Evolutionary conservation across 352 stramenopile genomes (phyloP), one percentile per base, ranked within the genome.

Genomic region (Globisporangium cylindrosporum): DNA sequence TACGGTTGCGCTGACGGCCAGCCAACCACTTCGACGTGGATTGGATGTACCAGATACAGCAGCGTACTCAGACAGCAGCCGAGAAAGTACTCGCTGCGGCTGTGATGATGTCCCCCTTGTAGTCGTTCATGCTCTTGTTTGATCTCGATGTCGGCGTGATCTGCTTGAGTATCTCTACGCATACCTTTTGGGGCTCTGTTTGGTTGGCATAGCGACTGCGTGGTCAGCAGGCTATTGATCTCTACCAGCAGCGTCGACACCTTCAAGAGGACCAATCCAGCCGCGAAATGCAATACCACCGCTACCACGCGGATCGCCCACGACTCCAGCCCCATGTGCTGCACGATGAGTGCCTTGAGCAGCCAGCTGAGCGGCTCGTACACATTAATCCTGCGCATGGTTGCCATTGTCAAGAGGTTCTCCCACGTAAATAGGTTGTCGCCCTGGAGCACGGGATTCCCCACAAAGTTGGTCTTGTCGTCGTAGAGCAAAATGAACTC

Each of bases 291-390:
- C 53, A 92, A 38, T 22, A 41, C 64, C 24, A 80, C 53, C 64
- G 84, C 81, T n/a, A 71, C 72, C 14, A 92, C 43, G 20, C 82
- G 84, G 36, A 80, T 62, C 10, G 57, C 62, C 70, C 75, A 76
- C 34, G 84, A 66, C 58, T 88, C 64, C 7, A 86, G 60, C 3
- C 80, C 84, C 0, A 66, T 43, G 8, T 68, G 4, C 8, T 77
- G 71, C 49, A 75, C 74, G 34, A 90, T 63, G 3, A 81, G 6
- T 9, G 81, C 76, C 66, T 92, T 92, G 36, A 89, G 64, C 9
- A 91, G 27, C 84, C 82, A 93, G 15, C 79, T 75, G 22, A 93
- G 74, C 9, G 84, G 84, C 48, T 93, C 82, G 67, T 86, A 91
- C 8, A 90, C 82, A 62, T 90, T 91, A 73, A 91, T 83, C 38